Evolutionary conservation across 2,329 filamentous ascomycete species (phyloP), one percentile per base, ranked within the genome.

Genomic region (Monosporascus sp.): DNA sequence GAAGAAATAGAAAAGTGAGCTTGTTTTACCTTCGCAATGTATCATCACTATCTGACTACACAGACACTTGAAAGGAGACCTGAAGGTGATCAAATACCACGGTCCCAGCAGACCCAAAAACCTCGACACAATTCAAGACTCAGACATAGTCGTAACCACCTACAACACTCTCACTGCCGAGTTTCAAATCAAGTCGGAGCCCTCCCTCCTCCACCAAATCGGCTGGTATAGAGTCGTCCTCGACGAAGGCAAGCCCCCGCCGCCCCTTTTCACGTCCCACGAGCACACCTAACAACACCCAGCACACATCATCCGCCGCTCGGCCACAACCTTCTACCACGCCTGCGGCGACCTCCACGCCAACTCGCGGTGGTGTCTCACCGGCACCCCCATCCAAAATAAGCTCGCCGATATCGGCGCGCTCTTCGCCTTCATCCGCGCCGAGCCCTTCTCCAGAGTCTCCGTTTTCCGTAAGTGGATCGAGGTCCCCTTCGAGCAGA

Each of bases 371-470:
- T 83, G 79, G 79, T 80, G 77, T 55, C 66, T 81, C 1, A 77
- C 76, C 0, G 78, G 78, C 1, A 81, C 78, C 0, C 79, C 79
- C 0, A 76, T 82, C 24, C 79, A 82, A 53, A 82, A 82, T 56
- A 67, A 66, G 2, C 66, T 82, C 0, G 74, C 76, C 7, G 79
- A 83, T 48, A 70, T 82, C 3, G 78, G 75, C 0, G 70, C 78
- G 0, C 65, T 83, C 0, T 71, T 81, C 43, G 68, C 72, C 1
- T 82, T 82, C 55, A 60, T 82, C 22, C 64, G 69, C 44, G 68
- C 73, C 1, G 64, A 65, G 20, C 73, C 71, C 1, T 76, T 79
- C 53, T 63, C 73, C 35, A 72, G 63, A n/a, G 54, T 69, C 5
- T 60, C 67, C 2, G 65, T 59, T 4, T 79, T 80, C 54, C 70